Conservation (phyloP, 352 stramenopile genomes). For the Phytophthora pini region DNA sequence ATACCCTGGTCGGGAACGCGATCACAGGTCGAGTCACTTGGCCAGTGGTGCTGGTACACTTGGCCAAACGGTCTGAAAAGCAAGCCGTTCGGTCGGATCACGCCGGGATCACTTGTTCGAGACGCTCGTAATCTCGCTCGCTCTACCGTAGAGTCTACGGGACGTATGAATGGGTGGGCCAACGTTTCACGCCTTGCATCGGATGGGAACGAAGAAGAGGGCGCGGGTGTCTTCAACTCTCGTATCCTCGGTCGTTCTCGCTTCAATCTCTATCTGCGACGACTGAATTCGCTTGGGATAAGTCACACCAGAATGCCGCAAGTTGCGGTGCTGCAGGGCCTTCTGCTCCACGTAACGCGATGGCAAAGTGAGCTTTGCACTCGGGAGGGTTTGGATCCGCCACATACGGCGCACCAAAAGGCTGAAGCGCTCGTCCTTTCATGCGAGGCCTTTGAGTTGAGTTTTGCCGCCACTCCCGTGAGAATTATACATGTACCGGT, state of each 20-base stretch:
- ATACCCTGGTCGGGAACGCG: slow-evolving; percentile 19
- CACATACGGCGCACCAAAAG: neutral
- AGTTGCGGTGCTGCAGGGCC: neutral
- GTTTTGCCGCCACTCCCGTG: neutral
- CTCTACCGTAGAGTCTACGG: too few species aligned
- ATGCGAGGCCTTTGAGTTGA: neutral
- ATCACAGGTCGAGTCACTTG: slow-evolving; percentile 2
- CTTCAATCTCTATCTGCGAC: neutral
- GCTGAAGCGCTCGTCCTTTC: neutral
- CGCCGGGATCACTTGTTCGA: too few species aligned
- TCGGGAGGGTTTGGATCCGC: neutral
- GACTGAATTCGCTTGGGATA: slow-evolving; percentile 9
- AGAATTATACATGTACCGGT: too few species aligned
- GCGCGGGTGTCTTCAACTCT: slow-evolving; percentile 13
- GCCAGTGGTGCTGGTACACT: neutral
- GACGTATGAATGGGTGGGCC: slow-evolving; percentile 7
- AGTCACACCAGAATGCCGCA: neutral
- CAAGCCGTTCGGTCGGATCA: too few species aligned
- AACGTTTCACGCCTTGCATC: slow-evolving; percentile 11
- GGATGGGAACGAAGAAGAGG: slow-evolving; percentile 33
- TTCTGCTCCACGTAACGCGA: slow-evolving; percentile 8
- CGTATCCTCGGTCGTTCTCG: neutral
- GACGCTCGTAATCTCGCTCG: too few species aligned
- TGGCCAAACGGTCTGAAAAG: too few species aligned
- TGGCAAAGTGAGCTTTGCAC: slow-evolving; percentile 8